Base-by-base conservation (phyloP, 352 stramenopile species). In the Phytophthora pini region DNA sequence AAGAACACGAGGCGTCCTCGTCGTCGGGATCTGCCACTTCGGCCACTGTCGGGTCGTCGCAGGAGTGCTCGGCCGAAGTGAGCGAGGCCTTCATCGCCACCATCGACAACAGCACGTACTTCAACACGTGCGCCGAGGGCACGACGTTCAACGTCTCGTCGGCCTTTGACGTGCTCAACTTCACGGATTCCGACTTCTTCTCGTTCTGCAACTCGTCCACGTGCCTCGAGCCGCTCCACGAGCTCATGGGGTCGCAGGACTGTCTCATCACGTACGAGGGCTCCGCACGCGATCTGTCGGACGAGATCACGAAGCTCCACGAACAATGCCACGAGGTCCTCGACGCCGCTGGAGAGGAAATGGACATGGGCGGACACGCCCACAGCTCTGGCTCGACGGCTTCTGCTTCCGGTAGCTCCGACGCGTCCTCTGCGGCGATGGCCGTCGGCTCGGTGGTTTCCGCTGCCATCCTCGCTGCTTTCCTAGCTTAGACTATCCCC, bases 191-290 rank as follows among this genome's bases (percentile, higher is more conserved):
- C 11, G 76, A 89, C 17, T 77, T 91, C n/a, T 12, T 85, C 24
- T 55, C 56, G 44, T 89, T 86, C 56, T 90, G 82, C 67, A 75
- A 81, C 53, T 85, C 77, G 50, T 77, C 68, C 6, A 67, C 54
- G 17, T 91, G 82, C 52, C 74, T 91, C 34, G 70, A 76, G 22
- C 82, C 82, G 6, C 27, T 91, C n/a, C 82, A 91, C 67, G 68
- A 66, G 46, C 48, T 87, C 22, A 71, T 89, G 61, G 53, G 64
- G 20, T 60, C 64, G 2, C 46, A 76, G 49, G 70, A 79, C 60
- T 89, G 80, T 47, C 56, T 79, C 44, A 77, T 87, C 44, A 73
- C 47, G 34, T 86, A 83, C 65, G 41, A 78, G 10, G 82, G 79
- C 39, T 56, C 64, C 15, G 59, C 51, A 15, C 66, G 73, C 36